Base-by-base conservation (phyloP, 331 rosid genomes). In the Prunus yedoensis region DNA sequence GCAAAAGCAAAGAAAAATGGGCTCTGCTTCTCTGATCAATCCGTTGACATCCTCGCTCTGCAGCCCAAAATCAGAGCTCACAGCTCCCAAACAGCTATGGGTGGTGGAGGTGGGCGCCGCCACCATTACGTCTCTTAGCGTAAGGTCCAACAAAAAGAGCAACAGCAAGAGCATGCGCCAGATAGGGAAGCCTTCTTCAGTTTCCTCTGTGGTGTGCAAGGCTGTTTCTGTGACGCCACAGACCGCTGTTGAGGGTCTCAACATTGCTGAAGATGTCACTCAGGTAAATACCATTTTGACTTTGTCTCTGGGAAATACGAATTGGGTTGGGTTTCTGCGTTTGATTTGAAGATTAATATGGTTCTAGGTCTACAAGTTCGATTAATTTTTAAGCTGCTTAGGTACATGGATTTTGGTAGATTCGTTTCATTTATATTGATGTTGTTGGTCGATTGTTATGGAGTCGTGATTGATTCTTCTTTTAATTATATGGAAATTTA, bases 211-310 rank as follows among this genome's bases (percentile, higher is more conserved):
- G 65, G 77, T 82, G 72, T 91, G 95, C 91, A 86, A 89, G 84
- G 95, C 93, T 17, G 88, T 84, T 9, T 85, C 95, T 15, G 82
- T 88, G 68, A 78, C 78, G 66, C 71, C 97, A 5, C 89, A 79
- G 68, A 87, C 93, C 7, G 86, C 78, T 51, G 74, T 83, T 43
- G 97, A 93, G 65, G 98, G 90, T 79, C 98, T 94, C 75, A 91
- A 94, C 91, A 91, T 94, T 70, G 98, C 98, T 1, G 90, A 90
- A 3, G 87, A 94, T 87, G 98, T 94, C 49, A 88, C 96, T 28
- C 97, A 92, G 96, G 97, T 92, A 10, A 8, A 58, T 45, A 1
- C 25, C 1, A 12, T 73, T 52, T 54, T 54, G 14, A 25, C 35
- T 49, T 70, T 61, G 10, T 25, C n/a, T 64, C 12, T 41, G 25